Evolutionary conservation across 2,329 filamentous ascomycete genomes (phyloP).

Genomic region (Parastagonospora nodorum): DNA sequence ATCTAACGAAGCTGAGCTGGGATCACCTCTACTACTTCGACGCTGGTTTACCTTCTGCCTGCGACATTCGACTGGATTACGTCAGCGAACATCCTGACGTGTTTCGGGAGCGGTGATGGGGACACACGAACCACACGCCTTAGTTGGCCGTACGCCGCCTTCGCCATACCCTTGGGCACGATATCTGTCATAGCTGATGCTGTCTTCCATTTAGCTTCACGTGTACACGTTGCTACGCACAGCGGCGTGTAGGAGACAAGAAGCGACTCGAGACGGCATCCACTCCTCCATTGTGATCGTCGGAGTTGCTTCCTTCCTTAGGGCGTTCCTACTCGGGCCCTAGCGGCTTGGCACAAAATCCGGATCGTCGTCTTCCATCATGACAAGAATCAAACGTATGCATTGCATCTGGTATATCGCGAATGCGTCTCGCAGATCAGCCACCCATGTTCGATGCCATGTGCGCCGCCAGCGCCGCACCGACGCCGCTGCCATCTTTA

Average conservation of each 20-base stretch:
- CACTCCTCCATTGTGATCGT: too few species aligned
- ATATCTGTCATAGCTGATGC: neutral
- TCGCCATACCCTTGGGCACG: neutral
- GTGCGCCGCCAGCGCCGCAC: slow-evolving; percentile 71
- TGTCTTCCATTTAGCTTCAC: neutral
- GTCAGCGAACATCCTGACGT: neutral
- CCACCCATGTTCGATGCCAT: too few species aligned
- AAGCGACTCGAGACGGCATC: too few species aligned
- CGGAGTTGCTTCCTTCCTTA: too few species aligned
- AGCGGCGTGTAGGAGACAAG: too few species aligned
- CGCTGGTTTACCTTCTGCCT: slow-evolving; percentile 14
- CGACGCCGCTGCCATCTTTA: slow-evolving; percentile 91
- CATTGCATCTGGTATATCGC: too few species aligned
- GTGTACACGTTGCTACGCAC: neutral
- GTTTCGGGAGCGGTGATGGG: neutral
- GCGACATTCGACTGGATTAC: slow-evolving; percentile 10
- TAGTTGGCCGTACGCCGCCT: slow-evolving; percentile 10
- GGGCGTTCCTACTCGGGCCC: too few species aligned
- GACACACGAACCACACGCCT: slow-evolving; percentile 15
- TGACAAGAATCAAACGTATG: too few species aligned
- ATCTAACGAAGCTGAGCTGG: slow-evolving; percentile 6
- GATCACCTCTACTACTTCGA: neutral
- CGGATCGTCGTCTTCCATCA: too few species aligned
- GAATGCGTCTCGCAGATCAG: too few species aligned
- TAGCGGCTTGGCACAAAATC: too few species aligned